A percentile compares a stretch with the other conserved stretches of the same genome.
These are phyloP conservation scores for Ramularia endophylla DNA, from an alignment of 2,329 filamentous ascomycete genomes.

Conservation along the genomic window DNA sequence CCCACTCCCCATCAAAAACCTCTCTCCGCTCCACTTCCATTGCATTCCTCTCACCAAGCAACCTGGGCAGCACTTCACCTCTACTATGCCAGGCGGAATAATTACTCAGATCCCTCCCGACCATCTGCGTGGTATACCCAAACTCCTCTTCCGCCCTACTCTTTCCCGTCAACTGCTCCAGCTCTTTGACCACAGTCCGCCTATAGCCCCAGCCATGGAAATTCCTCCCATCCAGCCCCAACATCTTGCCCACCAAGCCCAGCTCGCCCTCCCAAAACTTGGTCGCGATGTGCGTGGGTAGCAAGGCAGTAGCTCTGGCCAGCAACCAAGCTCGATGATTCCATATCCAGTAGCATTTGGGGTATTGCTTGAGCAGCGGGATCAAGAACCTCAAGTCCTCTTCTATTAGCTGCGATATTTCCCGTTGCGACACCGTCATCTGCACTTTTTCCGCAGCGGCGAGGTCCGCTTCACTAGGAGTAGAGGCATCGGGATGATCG, in stretches of 20 bases:
- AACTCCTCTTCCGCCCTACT: slow-evolving; percentile 73
- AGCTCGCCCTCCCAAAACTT: slow-evolving; percentile 81
- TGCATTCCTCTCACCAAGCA: slow-evolving; percentile 66
- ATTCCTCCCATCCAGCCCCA: slow-evolving; percentile 77
- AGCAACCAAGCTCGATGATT: slow-evolving; percentile 88
- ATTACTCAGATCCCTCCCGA: slow-evolving; percentile 77
- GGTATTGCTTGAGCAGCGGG: slow-evolving; percentile 74
- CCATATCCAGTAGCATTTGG: slow-evolving; percentile 99
- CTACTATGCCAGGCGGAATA: slow-evolving; percentile 97
- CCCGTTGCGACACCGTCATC: slow-evolving; percentile 30
- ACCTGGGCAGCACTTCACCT: slow-evolving; percentile 70
- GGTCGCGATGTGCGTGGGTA: slow-evolving; percentile 53
- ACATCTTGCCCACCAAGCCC: slow-evolving; percentile 77
- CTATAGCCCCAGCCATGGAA: slow-evolving; percentile 97
- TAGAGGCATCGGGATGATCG: slow-evolving; percentile 34
- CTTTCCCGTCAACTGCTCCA: slow-evolving; percentile 53
- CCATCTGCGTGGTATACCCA: slow-evolving; percentile 85
- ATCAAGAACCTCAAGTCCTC: slow-evolving; percentile 77
- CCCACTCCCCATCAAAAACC: slow-evolving; percentile 73
- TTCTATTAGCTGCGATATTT: slow-evolving; percentile 52
- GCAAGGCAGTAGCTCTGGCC: slow-evolving; percentile 59
- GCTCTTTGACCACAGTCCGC: slow-evolving; percentile 65
- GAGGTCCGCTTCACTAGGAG: slow-evolving; percentile 14
- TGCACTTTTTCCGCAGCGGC: slow-evolving; percentile 21
- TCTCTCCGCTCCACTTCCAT: slow-evolving; percentile 55